These are phyloP conservation scores for Iberis amara DNA, from an alignment of 441 rosid species.

Conservation along the genomic window DNA sequence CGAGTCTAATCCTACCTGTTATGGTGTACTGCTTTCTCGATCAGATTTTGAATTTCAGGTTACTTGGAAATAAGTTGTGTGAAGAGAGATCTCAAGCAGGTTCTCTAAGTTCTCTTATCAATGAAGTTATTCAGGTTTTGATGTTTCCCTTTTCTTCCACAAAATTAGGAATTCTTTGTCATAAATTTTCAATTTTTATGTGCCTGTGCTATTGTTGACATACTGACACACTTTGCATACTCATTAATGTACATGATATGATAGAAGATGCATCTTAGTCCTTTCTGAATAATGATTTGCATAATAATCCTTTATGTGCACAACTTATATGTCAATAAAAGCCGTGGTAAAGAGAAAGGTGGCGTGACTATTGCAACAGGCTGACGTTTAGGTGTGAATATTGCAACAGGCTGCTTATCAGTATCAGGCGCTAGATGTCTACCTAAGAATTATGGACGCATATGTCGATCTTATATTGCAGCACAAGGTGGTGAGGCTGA, in stretches of 20 bases:
- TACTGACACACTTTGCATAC: conserved; percentile 2
- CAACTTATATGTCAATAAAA: conserved; percentile 5
- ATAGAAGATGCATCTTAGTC: conserved; percentile 5
- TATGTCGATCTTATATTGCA: conserved; percentile 74
- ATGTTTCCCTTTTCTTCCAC: conserved; percentile 12
- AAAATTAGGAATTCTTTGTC: neutral
- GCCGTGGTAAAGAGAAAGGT: conserved; percentile 14
- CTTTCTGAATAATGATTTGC: conserved; percentile 1
- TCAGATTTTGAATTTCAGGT: conserved; percentile 74
- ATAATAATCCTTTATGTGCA: neutral
- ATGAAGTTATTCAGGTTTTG: conserved; percentile 63
- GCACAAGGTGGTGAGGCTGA: conserved; percentile 58
- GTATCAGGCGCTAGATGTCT: conserved; percentile 56
- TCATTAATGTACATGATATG: neutral
- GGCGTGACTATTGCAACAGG: conserved; percentile 6
- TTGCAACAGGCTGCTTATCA: conserved; percentile 48
- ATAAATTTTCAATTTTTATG: conserved; percentile 3
- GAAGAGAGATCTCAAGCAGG: conserved; percentile 44
- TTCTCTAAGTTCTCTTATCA: conserved; percentile 39
- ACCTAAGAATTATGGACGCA: conserved; percentile 72
- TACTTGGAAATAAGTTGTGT: conserved; percentile 73
- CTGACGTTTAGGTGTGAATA: conserved; percentile 20
- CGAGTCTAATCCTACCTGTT: conserved; percentile 13
- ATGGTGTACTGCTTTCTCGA: conserved; percentile 16
- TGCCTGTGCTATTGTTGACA: conserved; percentile 3